A percentile compares a stretch with the other conserved stretches of the same genome.
Conservation (phyloP, 1,284 basidiomycete genomes). For the Neonothopanus nambi region DNA sequence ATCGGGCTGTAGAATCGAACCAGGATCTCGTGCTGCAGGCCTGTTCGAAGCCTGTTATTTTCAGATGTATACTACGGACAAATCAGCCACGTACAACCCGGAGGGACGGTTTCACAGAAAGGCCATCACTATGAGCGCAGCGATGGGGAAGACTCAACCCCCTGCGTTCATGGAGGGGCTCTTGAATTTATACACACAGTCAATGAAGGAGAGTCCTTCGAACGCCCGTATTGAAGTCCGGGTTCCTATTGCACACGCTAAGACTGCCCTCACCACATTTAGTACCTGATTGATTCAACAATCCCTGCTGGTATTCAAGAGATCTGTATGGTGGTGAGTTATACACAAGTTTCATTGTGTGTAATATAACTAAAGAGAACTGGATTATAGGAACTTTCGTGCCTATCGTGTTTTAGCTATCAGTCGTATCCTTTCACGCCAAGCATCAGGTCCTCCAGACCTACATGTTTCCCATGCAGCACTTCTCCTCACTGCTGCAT, state of each 20-base stretch:
- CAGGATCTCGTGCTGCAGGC: neutral
- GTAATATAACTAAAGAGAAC: too few relatives aligned
- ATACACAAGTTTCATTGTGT: too few relatives aligned
- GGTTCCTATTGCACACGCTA: constrained; percentile 10
- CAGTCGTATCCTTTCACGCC: constrained; percentile 14
- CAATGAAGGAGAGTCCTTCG: constrained; percentile 1
- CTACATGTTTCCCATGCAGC: constrained; percentile 9
- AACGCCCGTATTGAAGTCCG: constrained; percentile 18
- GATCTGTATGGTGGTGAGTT: constrained; percentile 22
- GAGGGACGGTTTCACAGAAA: constrained; percentile 24
- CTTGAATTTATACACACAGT: constrained; percentile 7
- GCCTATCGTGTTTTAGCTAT: constrained; percentile 15
- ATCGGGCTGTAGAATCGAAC: constrained; percentile 5
- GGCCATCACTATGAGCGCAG: constrained; percentile 18
- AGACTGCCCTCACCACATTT: too few relatives aligned
- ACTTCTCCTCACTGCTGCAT: constrained; percentile 22
- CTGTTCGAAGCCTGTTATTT: constrained; percentile 8
- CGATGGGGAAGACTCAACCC: constrained; percentile 14
- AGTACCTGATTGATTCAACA: too few relatives aligned
- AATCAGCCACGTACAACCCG: constrained; percentile 1
- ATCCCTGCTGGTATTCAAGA: constrained; percentile 14
- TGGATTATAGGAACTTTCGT: constrained; percentile 18
- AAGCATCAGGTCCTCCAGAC: constrained; percentile 4
- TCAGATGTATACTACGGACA: constrained; percentile 33
- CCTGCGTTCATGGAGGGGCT: constrained; percentile 13